Evolutionary conservation across 306 rosid genomes (phyloP).

Genomic region (Rosa chinensis): DNA sequence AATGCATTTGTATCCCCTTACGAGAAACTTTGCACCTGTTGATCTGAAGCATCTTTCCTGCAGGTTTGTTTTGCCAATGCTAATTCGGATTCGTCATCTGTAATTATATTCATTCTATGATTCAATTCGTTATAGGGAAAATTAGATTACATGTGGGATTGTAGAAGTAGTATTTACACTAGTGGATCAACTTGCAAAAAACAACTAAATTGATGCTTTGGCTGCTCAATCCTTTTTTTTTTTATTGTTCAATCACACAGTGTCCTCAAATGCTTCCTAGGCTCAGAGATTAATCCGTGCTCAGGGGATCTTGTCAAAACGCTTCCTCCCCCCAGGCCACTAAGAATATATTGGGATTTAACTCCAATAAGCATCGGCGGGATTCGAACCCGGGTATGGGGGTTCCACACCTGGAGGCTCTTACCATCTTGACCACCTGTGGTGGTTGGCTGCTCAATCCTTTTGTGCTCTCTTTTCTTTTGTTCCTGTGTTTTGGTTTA

Average conservation of each 20-base stretch:
- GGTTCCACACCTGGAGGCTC: too few species aligned
- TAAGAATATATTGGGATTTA: too few species aligned
- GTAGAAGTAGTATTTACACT: constrained; percentile 28
- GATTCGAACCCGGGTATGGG: too few species aligned
- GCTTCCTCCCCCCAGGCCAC: too few species aligned
- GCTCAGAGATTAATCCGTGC: too few species aligned
- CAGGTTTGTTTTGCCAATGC: constrained; percentile 78
- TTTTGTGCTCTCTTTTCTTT: background rate
- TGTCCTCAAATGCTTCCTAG: too few species aligned
- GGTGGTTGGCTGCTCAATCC: background rate
- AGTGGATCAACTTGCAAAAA: background rate
- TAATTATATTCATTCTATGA: constrained; percentile 53
- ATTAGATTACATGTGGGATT: constrained; percentile 13
- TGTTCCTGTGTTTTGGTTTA: background rate
- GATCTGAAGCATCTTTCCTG: constrained; percentile 75
- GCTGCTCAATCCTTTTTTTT: too few species aligned
- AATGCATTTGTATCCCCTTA: constrained; percentile 35
- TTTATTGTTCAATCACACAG: too few species aligned
- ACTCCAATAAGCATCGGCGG: too few species aligned
- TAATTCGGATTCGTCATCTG: constrained; percentile 67
- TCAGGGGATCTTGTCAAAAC: too few species aligned
- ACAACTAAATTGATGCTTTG: background rate
- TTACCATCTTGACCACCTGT: too few species aligned
- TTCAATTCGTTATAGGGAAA: constrained; percentile 41
- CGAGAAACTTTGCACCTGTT: constrained; percentile 39